Base-by-base conservation (phyloP, 2,329 filamentous ascomycete genomes). In the Aspergillus awamori region DNA sequence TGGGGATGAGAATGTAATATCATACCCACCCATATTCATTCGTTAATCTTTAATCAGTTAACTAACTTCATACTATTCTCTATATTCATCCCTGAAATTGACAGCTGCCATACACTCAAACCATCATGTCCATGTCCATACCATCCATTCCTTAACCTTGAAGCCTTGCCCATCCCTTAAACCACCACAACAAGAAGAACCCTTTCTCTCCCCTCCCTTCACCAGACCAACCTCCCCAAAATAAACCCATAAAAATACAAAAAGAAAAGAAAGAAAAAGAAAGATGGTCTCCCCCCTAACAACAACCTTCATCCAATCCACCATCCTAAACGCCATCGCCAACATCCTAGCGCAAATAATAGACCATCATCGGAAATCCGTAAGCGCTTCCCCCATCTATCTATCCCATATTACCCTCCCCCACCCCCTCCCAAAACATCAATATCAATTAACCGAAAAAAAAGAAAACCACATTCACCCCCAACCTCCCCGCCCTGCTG, bases 401-500 rank as follows among this genome's bases (percentile, higher is more conserved):
- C 20, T 20, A 26, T 7, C 24, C 24, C 4, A 26, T 7, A 26
- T 26, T 41, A 45, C 39, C 28, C n/a, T 39, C 28, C 53, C 17
- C 20, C 33, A 45, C 49, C 4, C 36, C 13, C 26, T 22, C 30
- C 13, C 53, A 63, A 41, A 28, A 51, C 2, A 48, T 30, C 20
- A 38, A 52, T 39, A 10, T 13, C 6, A 36, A 30, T 3, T 53
- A 33, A 20, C 17, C 20, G 17, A 28, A 20, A 7, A 38, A 5
- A 24, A 57, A 20, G 7, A 22, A 49, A 20, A 10, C 6, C 53
- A 48, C 28, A 10, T 83, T 91, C 56, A 75, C 80, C 24, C 80
- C 96, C 68, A 86, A 93, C 76, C 83, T 84, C 77, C 77, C 84
- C 5, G 86, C 89, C 4, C 82, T 96, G 47, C 79, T 93, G 67